Evolutionary conservation across 208 protist genomes (phyloP).

Genomic region (Leishmania aethiopica): DNA sequence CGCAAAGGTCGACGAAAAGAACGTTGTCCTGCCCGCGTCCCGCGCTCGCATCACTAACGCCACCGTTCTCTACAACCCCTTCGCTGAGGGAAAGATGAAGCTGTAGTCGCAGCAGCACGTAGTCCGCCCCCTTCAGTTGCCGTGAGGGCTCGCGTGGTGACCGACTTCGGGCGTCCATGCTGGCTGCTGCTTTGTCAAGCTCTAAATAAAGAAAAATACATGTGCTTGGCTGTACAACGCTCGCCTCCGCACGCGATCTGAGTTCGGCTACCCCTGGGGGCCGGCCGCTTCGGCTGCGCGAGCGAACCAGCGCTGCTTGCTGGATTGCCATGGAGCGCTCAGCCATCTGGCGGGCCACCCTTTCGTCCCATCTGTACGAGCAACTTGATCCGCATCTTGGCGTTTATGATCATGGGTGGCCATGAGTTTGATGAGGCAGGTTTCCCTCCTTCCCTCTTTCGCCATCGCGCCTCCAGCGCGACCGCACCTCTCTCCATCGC

Average conservation of each 20-base stretch:
- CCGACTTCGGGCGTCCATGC: not conserved
- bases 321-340: not conserved
- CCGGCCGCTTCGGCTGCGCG: not conserved
- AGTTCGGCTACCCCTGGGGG: not conserved
- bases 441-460: not conserved
- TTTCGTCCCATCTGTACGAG: not conserved
- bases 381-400: not conserved
- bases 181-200: not conserved
- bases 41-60: conserved; percentile 46
- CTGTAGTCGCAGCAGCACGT: conserved; percentile 3
- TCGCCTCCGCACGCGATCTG: not conserved
- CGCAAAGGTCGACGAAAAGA: conserved; percentile 51
- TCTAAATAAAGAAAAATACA: not conserved
- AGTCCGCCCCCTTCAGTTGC: not conserved
- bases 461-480: not conserved
- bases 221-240: not conserved
- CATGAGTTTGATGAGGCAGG: not conserved
- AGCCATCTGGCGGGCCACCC: not conserved
- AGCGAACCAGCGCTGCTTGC: not conserved
- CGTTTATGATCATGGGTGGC: not conserved
- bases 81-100: conserved; percentile 58
- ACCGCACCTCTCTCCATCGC: not conserved
- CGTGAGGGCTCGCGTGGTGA: not conserved
- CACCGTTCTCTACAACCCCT: conserved; percentile 86
- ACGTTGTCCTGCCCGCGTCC: conserved; percentile 46